These are phyloP conservation scores for Alternaria gansuensis DNA, from an alignment of 2,329 filamentous ascomycete species.

Conservation along the genomic window DNA sequence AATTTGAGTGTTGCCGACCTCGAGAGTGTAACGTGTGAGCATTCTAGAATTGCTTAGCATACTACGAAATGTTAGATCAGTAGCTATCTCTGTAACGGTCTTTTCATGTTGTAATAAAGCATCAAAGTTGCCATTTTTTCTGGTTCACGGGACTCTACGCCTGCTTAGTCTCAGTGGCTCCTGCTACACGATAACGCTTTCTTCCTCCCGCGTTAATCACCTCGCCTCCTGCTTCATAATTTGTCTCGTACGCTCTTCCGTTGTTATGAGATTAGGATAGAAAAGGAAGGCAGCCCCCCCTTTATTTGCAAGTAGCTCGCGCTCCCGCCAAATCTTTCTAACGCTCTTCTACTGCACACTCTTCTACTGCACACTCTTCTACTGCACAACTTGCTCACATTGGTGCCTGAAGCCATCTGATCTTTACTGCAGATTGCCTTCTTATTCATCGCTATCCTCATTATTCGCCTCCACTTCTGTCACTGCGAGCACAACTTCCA, in stretches of 20 bases:
- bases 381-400: conserved; percentile 22
- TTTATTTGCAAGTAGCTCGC: conserved; percentile 16
- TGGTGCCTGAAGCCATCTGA: conserved; percentile 16
- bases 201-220: conserved; percentile 17
- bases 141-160: conserved; percentile 12
- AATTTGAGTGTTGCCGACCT: conserved; percentile 14
- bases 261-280: conserved; percentile 20
- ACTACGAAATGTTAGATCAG: conserved; percentile 11
- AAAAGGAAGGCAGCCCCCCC: conserved; percentile 18
- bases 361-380: conserved; percentile 17
- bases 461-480: conserved; percentile 21
- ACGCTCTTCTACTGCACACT: conserved; percentile 10
- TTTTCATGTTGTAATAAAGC: conserved; percentile 17
- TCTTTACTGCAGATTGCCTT: conserved; percentile 23
- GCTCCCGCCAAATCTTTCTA: conserved; percentile 22
- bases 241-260: conserved; percentile 22
- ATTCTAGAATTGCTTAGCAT: conserved; percentile 15
- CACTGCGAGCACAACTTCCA: conserved; percentile 21
- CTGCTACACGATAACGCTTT: conserved; percentile 14
- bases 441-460: conserved; percentile 18
- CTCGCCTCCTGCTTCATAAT: conserved; percentile 20
- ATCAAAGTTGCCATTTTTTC: conserved; percentile 14
- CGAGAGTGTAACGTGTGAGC: conserved; percentile 14
- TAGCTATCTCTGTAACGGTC: conserved; percentile 14
- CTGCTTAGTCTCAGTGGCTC: conserved; percentile 16